These are phyloP conservation scores for Suillus bovinus DNA, from an alignment of 768 basidiomycete species.

Conservation along the genomic window DNA sequence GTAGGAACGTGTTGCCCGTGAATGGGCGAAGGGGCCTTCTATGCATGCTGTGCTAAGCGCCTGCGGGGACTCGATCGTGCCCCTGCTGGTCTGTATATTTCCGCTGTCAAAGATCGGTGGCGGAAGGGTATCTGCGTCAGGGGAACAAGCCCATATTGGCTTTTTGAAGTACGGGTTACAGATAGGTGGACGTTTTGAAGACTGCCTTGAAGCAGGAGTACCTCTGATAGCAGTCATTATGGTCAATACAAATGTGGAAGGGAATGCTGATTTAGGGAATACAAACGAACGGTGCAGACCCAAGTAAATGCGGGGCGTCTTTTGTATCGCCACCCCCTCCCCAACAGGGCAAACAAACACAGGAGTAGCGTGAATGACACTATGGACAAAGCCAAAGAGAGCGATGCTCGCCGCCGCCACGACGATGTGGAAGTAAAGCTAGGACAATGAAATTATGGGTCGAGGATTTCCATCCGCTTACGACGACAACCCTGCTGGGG, in stretches of 20 bases:
- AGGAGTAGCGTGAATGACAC: conserved; percentile 11
- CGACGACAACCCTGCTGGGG: conserved; percentile 11
- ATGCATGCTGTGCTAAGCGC: background rate
- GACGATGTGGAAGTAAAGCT: conserved; percentile 14
- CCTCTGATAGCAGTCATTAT: conserved; percentile 10
- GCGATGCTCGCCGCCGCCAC: conserved; percentile 14
- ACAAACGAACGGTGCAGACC: background rate
- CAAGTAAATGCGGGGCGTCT: conserved; percentile 8
- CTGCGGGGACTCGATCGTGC: background rate
- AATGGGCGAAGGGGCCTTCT: conserved; percentile 10
- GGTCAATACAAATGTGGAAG: background rate
- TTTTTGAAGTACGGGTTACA: conserved; percentile 14
- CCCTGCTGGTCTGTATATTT: conserved; percentile 6
- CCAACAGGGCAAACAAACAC: conserved; percentile 9
- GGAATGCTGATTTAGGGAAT: conserved; percentile 1
- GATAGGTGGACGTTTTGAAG: conserved; percentile 3
- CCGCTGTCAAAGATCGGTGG: conserved; percentile 13
- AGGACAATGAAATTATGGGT: conserved; percentile 12
- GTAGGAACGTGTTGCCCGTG: conserved; percentile 10
- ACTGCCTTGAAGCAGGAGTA: background rate
- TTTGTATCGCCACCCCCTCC: conserved; percentile 19
- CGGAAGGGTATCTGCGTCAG: conserved; percentile 12
- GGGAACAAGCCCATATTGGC: conserved; percentile 13
- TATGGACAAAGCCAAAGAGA: conserved; percentile 29
- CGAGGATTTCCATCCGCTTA: background rate